Conservation (phyloP, 306 rosid species). For the Aeschynomene evenia region DNA sequence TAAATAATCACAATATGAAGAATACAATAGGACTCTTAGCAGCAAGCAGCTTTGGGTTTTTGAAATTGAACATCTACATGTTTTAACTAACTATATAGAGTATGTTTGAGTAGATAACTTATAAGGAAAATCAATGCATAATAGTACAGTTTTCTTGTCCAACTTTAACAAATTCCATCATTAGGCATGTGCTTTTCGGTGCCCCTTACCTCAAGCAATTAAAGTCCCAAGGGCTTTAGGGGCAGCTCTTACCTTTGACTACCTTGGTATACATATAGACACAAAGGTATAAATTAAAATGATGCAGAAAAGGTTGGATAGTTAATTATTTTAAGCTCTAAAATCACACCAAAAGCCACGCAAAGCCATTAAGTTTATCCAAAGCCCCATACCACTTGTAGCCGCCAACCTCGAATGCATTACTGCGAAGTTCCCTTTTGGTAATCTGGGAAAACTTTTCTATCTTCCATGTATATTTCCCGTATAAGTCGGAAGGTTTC, state of each 20-base stretch:
- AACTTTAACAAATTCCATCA: neutral
- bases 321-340: neutral
- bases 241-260: neutral
- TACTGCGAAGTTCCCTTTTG: slow-evolving; percentile 97
- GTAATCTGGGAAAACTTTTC: slow-evolving; percentile 94
- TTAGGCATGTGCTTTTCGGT: neutral
- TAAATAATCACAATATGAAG: too few relatives aligned
- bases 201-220: neutral
- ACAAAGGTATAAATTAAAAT: neutral
- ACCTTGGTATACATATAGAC: neutral
- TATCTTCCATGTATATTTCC: slow-evolving; percentile 94
- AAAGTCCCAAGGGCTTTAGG: neutral
- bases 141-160: neutral
- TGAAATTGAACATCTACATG: neutral
- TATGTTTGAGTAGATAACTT: neutral
- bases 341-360: neutral
- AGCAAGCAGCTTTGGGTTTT: neutral
- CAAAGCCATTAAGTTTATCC: slow-evolving; percentile 12
- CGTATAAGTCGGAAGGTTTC: slow-evolving; percentile 84
- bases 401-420: slow-evolving; percentile 96
- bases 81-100: neutral
- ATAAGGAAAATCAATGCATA: neutral
- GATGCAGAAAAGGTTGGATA: neutral
- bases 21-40: neutral
- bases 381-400: slow-evolving; percentile 78